Conservation (phyloP, 2,329 filamentous ascomycete genomes). For the Neonectria ditissima region DNA sequence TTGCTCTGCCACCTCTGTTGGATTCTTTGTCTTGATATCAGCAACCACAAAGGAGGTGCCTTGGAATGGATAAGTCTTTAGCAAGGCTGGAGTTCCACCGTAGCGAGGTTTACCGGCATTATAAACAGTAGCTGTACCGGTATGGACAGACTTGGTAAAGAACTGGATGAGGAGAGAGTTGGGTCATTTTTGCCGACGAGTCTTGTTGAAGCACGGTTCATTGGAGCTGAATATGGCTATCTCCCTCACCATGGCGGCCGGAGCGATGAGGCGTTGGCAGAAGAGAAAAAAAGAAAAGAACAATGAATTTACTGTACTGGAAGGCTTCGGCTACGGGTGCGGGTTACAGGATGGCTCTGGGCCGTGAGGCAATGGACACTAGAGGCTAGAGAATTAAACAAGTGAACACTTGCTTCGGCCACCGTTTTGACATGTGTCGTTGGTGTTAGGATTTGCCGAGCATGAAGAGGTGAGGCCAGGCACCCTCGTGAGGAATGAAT, state of each 20-base stretch:
- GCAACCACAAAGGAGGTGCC: slow-evolving; percentile 2
- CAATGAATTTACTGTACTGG: slow-evolving; percentile 30
- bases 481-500: not conserved
- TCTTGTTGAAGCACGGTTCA: slow-evolving; percentile 3
- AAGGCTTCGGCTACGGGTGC: slow-evolving; percentile 22
- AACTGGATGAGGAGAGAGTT: slow-evolving; percentile 24
- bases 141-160: slow-evolving; percentile 36
- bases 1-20: slow-evolving; percentile 6
- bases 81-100: not conserved
- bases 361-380: slow-evolving; percentile 31
- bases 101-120: slow-evolving; percentile 19
- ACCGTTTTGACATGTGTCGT: not conserved
- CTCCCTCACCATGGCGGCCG: slow-evolving; percentile 21
- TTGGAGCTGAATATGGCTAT: slow-evolving; percentile 13
- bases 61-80: not conserved
- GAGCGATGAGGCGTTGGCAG: slow-evolving; percentile 21
- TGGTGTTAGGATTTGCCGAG: too few species aligned
- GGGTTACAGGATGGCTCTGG: slow-evolving; percentile 24
- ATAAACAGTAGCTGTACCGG: slow-evolving; percentile 27
- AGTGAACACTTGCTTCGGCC: slow-evolving; percentile 28
- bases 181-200: slow-evolving; percentile 13
- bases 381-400: slow-evolving; percentile 40
- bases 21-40: not conserved
- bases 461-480: not conserved
- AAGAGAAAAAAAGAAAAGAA: slow-evolving; percentile 32